Conservation (phyloP, 2,329 filamentous ascomycete species). For the Penicillium brasilianum region DNA sequence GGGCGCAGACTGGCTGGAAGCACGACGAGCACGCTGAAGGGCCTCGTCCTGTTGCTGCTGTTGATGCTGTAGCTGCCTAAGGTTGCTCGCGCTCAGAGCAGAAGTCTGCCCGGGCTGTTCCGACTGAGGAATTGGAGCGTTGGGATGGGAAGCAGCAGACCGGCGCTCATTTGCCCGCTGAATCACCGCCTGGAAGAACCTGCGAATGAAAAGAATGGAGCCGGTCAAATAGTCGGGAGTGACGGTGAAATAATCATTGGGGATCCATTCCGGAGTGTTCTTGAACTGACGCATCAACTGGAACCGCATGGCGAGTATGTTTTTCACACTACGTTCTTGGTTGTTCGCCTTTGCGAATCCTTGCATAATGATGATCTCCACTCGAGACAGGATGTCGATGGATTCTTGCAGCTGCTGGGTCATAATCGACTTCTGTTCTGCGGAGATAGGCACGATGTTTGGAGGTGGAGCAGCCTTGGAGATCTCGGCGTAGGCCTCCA, state of each 20-base stretch:
- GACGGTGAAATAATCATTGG: slow-evolving; percentile 53
- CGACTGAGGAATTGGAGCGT: slow-evolving; percentile 27
- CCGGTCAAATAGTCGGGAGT: slow-evolving; percentile 45
- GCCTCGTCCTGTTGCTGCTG: slow-evolving; percentile 50
- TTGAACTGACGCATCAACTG: slow-evolving; percentile 55
- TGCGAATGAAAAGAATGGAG: slow-evolving; percentile 46
- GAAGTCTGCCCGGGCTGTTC: slow-evolving; percentile 36
- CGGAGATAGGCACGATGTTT: slow-evolving; percentile 42
- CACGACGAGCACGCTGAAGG: slow-evolving; percentile 44
- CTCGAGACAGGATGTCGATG: slow-evolving; percentile 48
- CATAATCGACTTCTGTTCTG: slow-evolving; percentile 47
- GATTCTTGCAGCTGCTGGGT: slow-evolving; percentile 47
- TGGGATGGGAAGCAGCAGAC: slow-evolving; percentile 29
- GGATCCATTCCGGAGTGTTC: slow-evolving; percentile 44
- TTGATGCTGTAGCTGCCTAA: slow-evolving; percentile 50
- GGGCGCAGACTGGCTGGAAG: slow-evolving; percentile 46
- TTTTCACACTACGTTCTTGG: slow-evolving; percentile 47
- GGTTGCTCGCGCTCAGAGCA: slow-evolving; percentile 52
- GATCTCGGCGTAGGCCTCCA: slow-evolving; percentile 47
- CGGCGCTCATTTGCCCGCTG: slow-evolving; percentile 39
- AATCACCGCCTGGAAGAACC: slow-evolving; percentile 45
- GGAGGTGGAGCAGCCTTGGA: slow-evolving; percentile 37
- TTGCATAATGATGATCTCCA: slow-evolving; percentile 48
- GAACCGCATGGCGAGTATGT: slow-evolving; percentile 48
- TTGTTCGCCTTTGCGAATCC: slow-evolving; percentile 45